These are phyloP conservation scores for Suhomyces maxii DNA, from an alignment of 1,139 yeast species.

Conservation along the genomic window DNA sequence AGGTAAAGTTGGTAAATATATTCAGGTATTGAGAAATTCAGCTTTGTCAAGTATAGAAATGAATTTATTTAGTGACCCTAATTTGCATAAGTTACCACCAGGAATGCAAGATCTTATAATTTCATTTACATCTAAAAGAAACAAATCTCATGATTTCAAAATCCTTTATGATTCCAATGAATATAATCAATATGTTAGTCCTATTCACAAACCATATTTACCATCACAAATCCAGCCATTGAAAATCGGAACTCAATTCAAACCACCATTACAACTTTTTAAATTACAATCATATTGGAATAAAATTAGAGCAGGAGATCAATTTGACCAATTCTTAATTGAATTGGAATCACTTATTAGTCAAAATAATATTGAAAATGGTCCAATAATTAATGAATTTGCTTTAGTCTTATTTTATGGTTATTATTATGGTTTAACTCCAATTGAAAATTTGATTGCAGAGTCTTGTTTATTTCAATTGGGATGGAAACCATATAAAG, in stretches of 20 bases:
- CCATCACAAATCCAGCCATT: slow-evolving; percentile 33
- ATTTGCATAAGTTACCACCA: slow-evolving; percentile 59
- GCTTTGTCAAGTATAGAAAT: slow-evolving; percentile 32
- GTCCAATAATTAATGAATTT: slow-evolving; percentile 32
- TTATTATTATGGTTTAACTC: slow-evolving; percentile 57
- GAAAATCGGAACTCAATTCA: slow-evolving; percentile 18
- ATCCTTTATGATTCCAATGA: slow-evolving; percentile 27
- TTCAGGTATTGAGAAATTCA: slow-evolving; percentile 34
- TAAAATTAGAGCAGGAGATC: slow-evolving; percentile 43
- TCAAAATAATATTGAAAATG: slow-evolving; percentile 25
- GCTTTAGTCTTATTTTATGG: slow-evolving; percentile 59
- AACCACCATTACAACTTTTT: slow-evolving; percentile 39
- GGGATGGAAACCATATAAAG: slow-evolving; percentile 47
- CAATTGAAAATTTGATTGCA: slow-evolving; percentile 40
- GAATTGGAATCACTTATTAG: slow-evolving; percentile 30
- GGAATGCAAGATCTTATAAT: slow-evolving; percentile 69
- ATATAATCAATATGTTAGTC: slow-evolving; percentile 32
- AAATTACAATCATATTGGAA: slow-evolving; percentile 51
- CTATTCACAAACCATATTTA: slow-evolving; percentile 41
- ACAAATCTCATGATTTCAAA: slow-evolving; percentile 24
- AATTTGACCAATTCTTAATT: slow-evolving; percentile 34
- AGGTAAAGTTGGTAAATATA: slow-evolving; percentile 16
- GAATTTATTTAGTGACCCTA: slow-evolving; percentile 37
- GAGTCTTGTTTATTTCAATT: slow-evolving; percentile 41
- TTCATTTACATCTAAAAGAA: slow-evolving; percentile 50